Evolutionary conservation across 306 rosid species (phyloP), one percentile per base, ranked within the genome.

Genomic region (Sesbania bispinosa): DNA sequence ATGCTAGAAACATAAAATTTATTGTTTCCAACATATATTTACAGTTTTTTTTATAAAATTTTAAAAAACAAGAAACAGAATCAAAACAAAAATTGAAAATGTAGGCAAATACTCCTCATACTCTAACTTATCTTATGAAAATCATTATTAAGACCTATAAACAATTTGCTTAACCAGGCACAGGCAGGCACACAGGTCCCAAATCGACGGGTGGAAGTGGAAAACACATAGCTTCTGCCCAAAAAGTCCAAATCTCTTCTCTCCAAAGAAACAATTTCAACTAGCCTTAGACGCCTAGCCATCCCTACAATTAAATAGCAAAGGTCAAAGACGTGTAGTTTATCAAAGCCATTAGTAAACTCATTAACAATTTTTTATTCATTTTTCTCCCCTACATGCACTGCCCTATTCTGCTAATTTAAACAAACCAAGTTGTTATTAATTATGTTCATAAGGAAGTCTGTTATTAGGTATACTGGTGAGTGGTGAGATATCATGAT

Each of bases 201-300:
- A 59, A 59, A 0, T 59, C 0, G 8, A 7, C 4, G 24, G 14
- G 66, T 83, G 77, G 82, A 76, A 39, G 67, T 63, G 69, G 13
- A 54, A 14, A 23, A 54, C 81, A 81, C 72, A 61, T 10, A 53
- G n/a, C 36, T 46, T 62, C 80, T n/a, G n/a, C 69, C 66, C 27
- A 19, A 27, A 65, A 46, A 26, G 38, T 66, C 16, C 43, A 66
- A 46, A 18, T 29, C 11, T n/a, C 13, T 20, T 62, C 10, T 53
- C 10, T 20, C 32, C 5, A 9, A 35, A 63, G 24, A 21, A 11
- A 27, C 55, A 42, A 27, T 62, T 50, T 50, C 10, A 38, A 54
- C 21, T 16, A 24, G 42, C 9, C 71, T 29, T 13, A 13, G 11
- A 63, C 32, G 6, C 43, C 24, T 63, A 55, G 3, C 42, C 52